Base-by-base conservation (phyloP, 345 rosid species). In the Citrus maxima region DNA sequence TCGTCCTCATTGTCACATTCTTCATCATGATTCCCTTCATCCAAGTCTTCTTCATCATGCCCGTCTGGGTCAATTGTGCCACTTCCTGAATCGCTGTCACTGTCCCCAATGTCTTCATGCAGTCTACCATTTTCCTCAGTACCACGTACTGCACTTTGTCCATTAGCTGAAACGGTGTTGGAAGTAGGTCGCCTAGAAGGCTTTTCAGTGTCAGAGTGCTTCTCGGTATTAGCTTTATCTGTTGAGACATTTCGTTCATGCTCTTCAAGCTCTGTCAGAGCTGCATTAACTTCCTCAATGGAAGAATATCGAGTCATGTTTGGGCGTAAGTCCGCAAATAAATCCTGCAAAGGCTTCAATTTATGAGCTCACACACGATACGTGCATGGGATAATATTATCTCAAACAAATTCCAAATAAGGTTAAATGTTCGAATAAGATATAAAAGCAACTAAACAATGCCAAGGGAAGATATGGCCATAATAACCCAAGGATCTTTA, bases 271-370 rank as follows among this genome's bases (percentile, higher is more conserved):
- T 93, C 95, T 70, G 87, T 22, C 25, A 91, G 84, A 55, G 99
- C 98, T 27, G 95, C 87, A 85, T 88, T 90, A 70, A 89, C 95
- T 82, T 97, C 98, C 81, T 97, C 98, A 60, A 88, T 79, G 77
- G 95, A 91, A 58, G 88, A 78, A 64, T 88, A 90, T 63, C 97
- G 93, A 61, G 79, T 94, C 93, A 94, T 92, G 81, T 89, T 91
- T 81, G 98, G 93, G 77, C 98, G 94, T 73, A 97, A 83, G 27
- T 90, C 98, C 0, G 93, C 98, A 86, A 97, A 94, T 66, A 97
- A 85, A 88, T 97, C 99, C 99, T 96, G 93, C 78, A 81, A 77
- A 66, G 30, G 54, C 70, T 64, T 77, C 81, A 66, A 60, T 19
- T 60, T 59, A 54, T 85, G 68, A 88, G 85, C 67, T 77, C 24